Evolutionary conservation across 2,329 filamentous ascomycete species (phyloP), one percentile per base, ranked within the genome.

Genomic region (Stagonosporopsis tanaceti): DNA sequence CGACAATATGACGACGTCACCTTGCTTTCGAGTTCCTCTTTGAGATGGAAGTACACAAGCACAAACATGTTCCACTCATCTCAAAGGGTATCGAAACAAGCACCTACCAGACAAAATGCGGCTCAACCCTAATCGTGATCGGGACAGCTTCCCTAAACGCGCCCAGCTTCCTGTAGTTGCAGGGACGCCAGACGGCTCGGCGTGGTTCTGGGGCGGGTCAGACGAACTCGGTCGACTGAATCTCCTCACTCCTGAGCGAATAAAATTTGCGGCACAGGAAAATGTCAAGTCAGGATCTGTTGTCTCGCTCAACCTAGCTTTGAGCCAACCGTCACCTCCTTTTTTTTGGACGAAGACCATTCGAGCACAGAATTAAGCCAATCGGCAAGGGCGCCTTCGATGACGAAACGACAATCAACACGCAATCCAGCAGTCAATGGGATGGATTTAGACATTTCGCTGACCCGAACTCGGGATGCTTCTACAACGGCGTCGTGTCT

Each of bases 291-390:
- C 82, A 6, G 86, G 87, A 12, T 55, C 58, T 20, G 61, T 66
- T n/a, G 35, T 89, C 48, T 86, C 84, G 1, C 79, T 88, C 20
- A 86, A 89, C 74, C 86, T 85, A 79, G 80, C 84, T 0, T 78
- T 89, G 5, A 79, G 85, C 72, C 81, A 83, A 11, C 81, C 79
- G 30, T 73, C 81, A 42, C 69, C 80, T 9, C 79, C 84, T 17
- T 84, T 86, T 86, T 69, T 87, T 88, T 71, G 77, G 79, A 54
- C 80, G 87, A 15, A 79, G 82, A 57, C 72, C 78, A 3, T 86
- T 89, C 66, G 77, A 84, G 57, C 65, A 70, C 28, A 46, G 45
- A 28, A 67, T 70, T 34, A 59, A 59, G 14, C 58, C 54, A 2
- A 59, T 65, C 2, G 65, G 56, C 28, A 57, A 58, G 6, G 62